Evolutionary conservation across 2,329 filamentous ascomycete species (phyloP).

Genomic region (Ophiostoma ips): DNA sequence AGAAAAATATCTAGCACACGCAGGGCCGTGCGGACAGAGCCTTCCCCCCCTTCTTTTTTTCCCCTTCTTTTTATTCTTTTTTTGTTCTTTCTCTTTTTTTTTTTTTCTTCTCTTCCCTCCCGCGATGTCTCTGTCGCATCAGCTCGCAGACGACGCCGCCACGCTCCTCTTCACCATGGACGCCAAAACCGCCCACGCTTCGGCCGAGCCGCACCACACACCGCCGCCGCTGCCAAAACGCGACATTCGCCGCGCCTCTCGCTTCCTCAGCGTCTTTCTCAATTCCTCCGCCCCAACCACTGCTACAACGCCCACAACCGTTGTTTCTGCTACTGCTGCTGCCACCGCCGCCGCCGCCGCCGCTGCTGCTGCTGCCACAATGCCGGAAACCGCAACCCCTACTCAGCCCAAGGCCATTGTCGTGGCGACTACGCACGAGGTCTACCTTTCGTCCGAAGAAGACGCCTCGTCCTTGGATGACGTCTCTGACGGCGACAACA

Average conservation of each 20-base stretch:
- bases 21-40: no score
- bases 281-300: conserved; percentile 15
- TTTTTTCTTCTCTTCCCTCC: neutral
- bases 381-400: no score
- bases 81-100: neutral
- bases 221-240: conserved; percentile 30
- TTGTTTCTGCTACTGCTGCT: neutral
- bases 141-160: neutral
- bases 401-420: conserved; percentile 20
- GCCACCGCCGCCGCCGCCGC: conserved; percentile 2
- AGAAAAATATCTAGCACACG: no score
- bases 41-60: neutral
- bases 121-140: neutral
- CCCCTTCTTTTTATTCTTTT: neutral
- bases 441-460: conserved; percentile 53
- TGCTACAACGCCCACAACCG: neutral
- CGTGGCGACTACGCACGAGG: conserved; percentile 34
- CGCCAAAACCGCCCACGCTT: neutral
- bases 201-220: conserved; percentile 21
- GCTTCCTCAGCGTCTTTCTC: conserved; percentile 26
- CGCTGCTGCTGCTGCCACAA: no score
- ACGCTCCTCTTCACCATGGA: neutral
- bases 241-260: conserved; percentile 35
- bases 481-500: conserved; percentile 31
- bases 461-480: conserved; percentile 49